These are phyloP conservation scores for Penicillium sp. DNA, from an alignment of 2,329 filamentous ascomycete species.

Conservation along the genomic window DNA sequence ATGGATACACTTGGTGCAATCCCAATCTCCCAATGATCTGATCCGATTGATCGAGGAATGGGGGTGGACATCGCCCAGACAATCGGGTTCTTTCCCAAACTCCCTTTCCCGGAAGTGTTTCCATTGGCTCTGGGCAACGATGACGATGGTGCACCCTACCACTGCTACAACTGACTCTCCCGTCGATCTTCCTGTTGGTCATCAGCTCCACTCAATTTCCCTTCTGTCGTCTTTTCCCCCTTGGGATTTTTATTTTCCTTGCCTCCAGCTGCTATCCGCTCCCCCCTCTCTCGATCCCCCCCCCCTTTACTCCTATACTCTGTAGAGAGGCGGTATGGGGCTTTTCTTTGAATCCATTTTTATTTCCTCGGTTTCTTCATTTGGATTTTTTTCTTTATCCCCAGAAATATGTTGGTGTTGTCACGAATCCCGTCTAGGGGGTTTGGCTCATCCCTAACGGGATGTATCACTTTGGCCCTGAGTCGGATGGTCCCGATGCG, in stretches of 20 bases:
- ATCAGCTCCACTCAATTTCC: conserved; percentile 17
- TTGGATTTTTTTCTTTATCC: conserved; percentile 10
- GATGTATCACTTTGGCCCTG: too few relatives aligned
- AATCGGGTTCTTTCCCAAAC: conserved; percentile 17
- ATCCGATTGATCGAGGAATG: conserved; percentile 16
- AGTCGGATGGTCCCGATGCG: conserved; percentile 29
- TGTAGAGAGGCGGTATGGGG: too few relatives aligned
- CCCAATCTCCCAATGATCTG: conserved; percentile 7
- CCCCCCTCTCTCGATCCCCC: conserved; percentile 6
- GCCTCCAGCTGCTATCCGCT: conserved; percentile 3
- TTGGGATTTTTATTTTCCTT: conserved; percentile 11
- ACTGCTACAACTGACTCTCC: conserved; percentile 11
- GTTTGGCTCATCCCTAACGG: too few relatives aligned
- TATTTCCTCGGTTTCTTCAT: too few relatives aligned
- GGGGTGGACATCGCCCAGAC: conserved; percentile 5
- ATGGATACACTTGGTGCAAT: too few relatives aligned
- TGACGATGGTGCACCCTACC: conserved; percentile 16
- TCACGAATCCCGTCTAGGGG: too few relatives aligned
- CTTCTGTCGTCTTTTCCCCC: conserved; percentile 1
- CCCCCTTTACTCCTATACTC: conserved; percentile 18
- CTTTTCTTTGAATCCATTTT: too few relatives aligned
- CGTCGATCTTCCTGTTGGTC: conserved; percentile 6
- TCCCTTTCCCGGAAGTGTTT: conserved; percentile 12
- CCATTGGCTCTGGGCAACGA: conserved; percentile 10
- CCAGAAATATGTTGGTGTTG: too few relatives aligned